Conservation (phyloP, 352 stramenopile genomes). For the Phytophthora europaea region DNA sequence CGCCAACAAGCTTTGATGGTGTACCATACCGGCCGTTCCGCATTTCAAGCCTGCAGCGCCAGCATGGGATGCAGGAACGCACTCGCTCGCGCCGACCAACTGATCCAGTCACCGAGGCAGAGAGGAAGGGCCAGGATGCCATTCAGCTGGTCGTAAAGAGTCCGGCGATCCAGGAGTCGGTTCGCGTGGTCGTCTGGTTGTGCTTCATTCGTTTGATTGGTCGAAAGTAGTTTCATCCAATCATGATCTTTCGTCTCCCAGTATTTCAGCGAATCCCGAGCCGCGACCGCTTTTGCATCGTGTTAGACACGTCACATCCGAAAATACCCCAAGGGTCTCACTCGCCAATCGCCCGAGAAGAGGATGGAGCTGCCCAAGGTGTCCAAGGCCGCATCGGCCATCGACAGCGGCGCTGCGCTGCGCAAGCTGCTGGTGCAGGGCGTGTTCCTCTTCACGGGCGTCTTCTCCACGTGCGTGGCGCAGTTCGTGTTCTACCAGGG, state of each 20-base stretch:
- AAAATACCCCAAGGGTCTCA: constrained; percentile 1
- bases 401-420: constrained; percentile 5
- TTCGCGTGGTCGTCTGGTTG: constrained; percentile 13
- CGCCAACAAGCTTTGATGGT: background rate
- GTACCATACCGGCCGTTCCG: too few relatives aligned
- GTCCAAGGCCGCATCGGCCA: constrained; percentile 1
- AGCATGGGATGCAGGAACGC: background rate
- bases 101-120: background rate
- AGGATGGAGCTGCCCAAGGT: constrained; percentile 35
- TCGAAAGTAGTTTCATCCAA: constrained; percentile 15
- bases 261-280: background rate
- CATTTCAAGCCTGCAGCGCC: background rate
- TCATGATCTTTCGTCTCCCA: background rate
- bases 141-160: constrained; percentile 22
- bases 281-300: background rate
- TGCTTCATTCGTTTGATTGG: background rate
- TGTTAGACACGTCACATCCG: constrained; percentile 6
- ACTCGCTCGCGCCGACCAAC: background rate
- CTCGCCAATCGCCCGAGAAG: background rate
- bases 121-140: background rate
- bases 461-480: constrained; percentile 87
- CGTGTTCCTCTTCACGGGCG: constrained; percentile 84
- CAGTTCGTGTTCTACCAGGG: constrained; percentile 90
- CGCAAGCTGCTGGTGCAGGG: constrained; percentile 55
- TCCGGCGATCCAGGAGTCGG: constrained; percentile 5